Evolutionary conservation across 768 basidiomycete genomes (phyloP), one percentile per base, ranked within the genome.

Genomic region (Lentinula raphanica): DNA sequence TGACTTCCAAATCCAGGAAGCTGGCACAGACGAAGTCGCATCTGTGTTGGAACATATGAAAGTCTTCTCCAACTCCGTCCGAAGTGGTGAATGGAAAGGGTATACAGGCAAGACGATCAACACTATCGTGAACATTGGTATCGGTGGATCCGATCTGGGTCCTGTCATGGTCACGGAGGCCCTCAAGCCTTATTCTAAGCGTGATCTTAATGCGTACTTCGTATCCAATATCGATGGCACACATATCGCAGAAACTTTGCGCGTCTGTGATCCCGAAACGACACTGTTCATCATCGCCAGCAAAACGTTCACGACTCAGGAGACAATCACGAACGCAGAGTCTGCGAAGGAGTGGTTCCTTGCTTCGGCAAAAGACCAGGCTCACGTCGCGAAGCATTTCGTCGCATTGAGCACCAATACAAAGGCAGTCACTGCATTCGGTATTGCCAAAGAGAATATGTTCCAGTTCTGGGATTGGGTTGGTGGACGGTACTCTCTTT

Each of bases 401-500:
- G 95, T 98, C 39, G 97, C 97, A 3, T 85, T 99, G 58, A 94
- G 92, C 67, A 99, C 97, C 58, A 99, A 99, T 74, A 93, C 93
- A 53, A 83, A 87, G 68, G 93, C 91, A 11, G 97, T 98, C 57
- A 90, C 92, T 17, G 85, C 80, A 2, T 99, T 99, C 67, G 97
- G 97, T 40, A 99, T 99, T 67, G 79, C 88, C 46, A 72, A 86
- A 60, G 81, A 81, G 64, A 98, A 98, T 77, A 99, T 99, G 95
- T 99, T 99, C 85, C 87, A 90, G 69, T 98, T 99, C 85, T 99
- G 96, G 96, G 97, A 98, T 74, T 99, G 97, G 97, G 97, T 99
- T 62, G 97, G 97, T 61, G 97, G 97, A 27, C 85, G 96, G 62
- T 99, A 99, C 83, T 94, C 90, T 65, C 80, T 99, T 63, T 98